phyloP scores from a whole-genome alignment of 2,329 filamentous ascomycete genomes.

The Geosmithia flava region DNA sequence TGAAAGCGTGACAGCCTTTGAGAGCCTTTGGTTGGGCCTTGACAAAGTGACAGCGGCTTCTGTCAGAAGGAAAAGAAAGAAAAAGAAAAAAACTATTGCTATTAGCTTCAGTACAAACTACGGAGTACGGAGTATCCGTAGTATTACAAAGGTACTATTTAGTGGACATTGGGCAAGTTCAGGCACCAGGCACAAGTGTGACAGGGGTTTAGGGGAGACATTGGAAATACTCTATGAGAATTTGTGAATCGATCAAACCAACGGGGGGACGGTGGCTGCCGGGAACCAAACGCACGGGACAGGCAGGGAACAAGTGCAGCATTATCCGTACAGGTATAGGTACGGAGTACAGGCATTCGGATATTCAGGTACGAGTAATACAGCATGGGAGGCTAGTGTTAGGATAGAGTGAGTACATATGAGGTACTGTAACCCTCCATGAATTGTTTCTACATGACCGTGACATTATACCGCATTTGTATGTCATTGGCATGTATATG shows the following conservation, averaged over 20 bases:
- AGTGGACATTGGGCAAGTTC: background rate
- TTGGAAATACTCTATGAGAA: background rate
- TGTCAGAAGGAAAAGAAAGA: too few relatives aligned
- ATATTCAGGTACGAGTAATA: too few relatives aligned
- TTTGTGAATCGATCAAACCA: background rate
- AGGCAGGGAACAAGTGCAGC: background rate
- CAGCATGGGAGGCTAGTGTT: too few relatives aligned
- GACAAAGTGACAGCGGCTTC: too few relatives aligned
- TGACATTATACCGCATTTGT: too few relatives aligned
- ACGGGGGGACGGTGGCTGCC: background rate
- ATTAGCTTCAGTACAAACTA: background rate
- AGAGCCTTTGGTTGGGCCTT: background rate
- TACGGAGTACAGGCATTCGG: background rate
- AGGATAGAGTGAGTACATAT: too few relatives aligned
- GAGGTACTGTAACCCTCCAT: too few relatives aligned
- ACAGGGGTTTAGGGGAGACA: background rate
- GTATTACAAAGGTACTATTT: background rate
- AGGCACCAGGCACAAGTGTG: background rate
- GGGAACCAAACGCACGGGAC: background rate
- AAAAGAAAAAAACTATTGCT: too few relatives aligned
- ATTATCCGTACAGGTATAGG: background rate
- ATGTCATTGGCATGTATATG: too few relatives aligned
- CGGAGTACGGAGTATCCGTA: background rate
- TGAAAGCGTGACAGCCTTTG: background rate
- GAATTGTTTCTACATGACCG: too few relatives aligned